Evolutionary conservation across 192 early-diverging fungal genomes (phyloP), one percentile per base, ranked within the genome.

Genomic region (Coemansia guatemalensis): DNA sequence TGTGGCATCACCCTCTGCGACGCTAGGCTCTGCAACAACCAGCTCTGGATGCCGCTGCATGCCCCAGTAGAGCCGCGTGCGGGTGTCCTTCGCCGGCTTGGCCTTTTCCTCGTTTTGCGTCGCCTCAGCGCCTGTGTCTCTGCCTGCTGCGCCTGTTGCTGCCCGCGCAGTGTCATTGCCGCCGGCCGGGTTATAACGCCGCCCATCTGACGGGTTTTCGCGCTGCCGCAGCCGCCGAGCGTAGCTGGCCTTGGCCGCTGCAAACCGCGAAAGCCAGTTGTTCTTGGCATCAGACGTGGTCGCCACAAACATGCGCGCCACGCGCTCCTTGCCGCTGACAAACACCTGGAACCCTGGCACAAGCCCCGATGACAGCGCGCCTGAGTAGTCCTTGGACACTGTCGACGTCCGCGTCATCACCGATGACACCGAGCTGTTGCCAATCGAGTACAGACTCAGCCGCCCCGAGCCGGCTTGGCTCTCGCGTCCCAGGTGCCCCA

Each of bases 11-110:
- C 29, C 8, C 1, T 21, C 57, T 5, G 23, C n/a, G 29, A 20
- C 20, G 5, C 39, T 35, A 1, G 26, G 21, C 27, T 29, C 6
- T 0, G 41, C 56, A 18, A 85, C 56, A 2, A 83, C 65, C 26
- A 87, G 77, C 39, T 83, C 85, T 0, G 86, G 85, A 41, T 89
- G 85, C 5, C 69, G 59, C 55, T 79, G 73, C 14, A 72, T 80
- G 49, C 84, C 78, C 84, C 84, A 85, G 73, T 75, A 85, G 26
- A 82, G 63, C 29, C 84, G 76, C 22, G 73, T 50, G 47, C 75
- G 76, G 20, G 59, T 47, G 47, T 75, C 69, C 64, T 68, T 74
- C 22, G 55, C 56, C 21, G 60, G 51, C 48, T 73, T 73, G 55
- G 63, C 52, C 5, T 61, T 69, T 12, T 81, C 78, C 2, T 81